These are phyloP conservation scores for Kuraishia ogatae DNA, from an alignment of 805 yeast species.

Conservation along the genomic window DNA sequence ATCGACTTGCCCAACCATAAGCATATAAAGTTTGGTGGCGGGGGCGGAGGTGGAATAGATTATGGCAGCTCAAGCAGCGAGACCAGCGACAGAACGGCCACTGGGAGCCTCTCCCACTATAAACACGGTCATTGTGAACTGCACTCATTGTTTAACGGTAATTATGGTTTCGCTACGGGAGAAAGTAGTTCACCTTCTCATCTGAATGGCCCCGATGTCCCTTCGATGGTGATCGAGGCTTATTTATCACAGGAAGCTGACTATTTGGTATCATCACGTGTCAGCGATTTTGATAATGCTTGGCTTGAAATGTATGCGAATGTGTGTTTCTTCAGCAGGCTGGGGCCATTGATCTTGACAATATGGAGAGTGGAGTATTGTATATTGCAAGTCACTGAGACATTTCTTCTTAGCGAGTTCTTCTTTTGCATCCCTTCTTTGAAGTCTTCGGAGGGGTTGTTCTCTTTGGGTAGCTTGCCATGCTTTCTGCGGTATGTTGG, in stretches of 20 bases:
- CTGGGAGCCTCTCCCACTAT: not conserved
- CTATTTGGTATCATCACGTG: not conserved
- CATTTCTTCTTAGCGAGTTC: not conserved
- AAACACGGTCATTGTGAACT: not conserved
- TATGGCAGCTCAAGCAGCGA: not conserved
- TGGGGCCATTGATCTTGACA: not conserved
- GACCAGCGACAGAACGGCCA: not conserved
- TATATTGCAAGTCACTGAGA: not conserved
- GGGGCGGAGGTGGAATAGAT: not conserved
- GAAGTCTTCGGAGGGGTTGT: not conserved
- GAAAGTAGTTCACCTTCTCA: too few relatives aligned
- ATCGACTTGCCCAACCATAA: not conserved
- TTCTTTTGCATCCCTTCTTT: not conserved
- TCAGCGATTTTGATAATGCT: not conserved
- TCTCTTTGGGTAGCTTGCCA: not conserved
- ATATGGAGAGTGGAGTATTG: not conserved
- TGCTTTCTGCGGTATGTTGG: not conserved
- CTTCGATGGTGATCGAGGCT: not conserved
- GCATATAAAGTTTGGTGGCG: not conserved
- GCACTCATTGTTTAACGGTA: not conserved
- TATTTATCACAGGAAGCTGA: not conserved
- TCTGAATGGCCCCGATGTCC: slow-evolving; percentile 1
- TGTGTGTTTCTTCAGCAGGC: not conserved
- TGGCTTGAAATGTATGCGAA: not conserved
- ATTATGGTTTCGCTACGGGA: too few relatives aligned